Evolutionary conservation across 2,329 filamentous ascomycete species (phyloP).

Genomic region (Scedosporium dehoogii): DNA sequence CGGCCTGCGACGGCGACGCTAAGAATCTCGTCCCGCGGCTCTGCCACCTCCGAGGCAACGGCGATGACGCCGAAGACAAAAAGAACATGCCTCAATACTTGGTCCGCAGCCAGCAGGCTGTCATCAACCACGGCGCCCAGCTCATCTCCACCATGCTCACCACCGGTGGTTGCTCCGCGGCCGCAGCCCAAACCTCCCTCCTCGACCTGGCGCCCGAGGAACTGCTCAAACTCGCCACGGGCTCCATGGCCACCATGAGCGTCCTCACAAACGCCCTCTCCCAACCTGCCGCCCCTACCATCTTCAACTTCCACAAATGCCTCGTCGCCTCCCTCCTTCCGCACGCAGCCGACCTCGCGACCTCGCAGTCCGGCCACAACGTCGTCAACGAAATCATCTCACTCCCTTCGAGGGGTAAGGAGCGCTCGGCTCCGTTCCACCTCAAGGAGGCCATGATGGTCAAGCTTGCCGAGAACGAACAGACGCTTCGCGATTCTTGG

Average conservation of each 20-base stretch:
- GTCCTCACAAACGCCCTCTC: conserved; percentile 41
- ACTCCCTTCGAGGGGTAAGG: conserved; percentile 38
- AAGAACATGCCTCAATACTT: background rate
- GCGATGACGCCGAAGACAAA: conserved; percentile 18
- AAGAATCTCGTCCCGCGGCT: conserved; percentile 39
- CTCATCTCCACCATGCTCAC: conserved; percentile 71
- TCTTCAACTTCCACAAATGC: conserved; percentile 45
- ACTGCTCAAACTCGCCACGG: conserved; percentile 54
- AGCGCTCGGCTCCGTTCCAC: conserved; percentile 41
- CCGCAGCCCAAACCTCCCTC: conserved; percentile 65
- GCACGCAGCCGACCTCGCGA: conserved; percentile 34
- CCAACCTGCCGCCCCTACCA: conserved; percentile 28
- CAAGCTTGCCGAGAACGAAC: conserved; percentile 36
- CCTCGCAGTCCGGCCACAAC: conserved; percentile 40
- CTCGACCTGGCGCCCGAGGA: conserved; percentile 45
- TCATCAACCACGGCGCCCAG: conserved; percentile 60
- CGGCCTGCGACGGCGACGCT: conserved; percentile 36
- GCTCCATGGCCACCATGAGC: conserved; percentile 36
- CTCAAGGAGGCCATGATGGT: conserved; percentile 46
- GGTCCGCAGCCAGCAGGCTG: conserved; percentile 5
- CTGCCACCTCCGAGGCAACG: conserved; percentile 32
- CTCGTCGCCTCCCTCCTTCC: conserved; percentile 38
- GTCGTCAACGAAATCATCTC: conserved; percentile 38
- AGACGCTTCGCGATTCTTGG: conserved; percentile 40
- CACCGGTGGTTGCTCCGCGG: conserved; percentile 58